Percentiles rank a stretch among this genome's conserved stretches.
Conservation (phyloP, 768 basidiomycete genomes). For the Serendipita sp. region DNA sequence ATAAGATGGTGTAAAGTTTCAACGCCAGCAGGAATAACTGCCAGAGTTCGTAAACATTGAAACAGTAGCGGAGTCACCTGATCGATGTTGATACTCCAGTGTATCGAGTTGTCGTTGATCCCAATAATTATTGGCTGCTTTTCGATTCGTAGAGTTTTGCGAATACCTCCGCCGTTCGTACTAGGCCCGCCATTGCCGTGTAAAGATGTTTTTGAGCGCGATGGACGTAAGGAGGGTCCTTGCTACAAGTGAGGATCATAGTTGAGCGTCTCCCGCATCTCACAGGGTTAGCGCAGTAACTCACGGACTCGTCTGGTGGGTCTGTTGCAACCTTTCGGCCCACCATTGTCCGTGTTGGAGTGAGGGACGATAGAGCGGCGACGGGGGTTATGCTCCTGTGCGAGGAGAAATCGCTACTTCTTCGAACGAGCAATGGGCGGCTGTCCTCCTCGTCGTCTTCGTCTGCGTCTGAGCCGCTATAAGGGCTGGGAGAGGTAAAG, state of each 20-base stretch:
- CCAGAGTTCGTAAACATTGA: background rate
- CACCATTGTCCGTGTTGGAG: background rate
- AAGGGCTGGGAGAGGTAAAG: background rate
- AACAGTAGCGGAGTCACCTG: background rate
- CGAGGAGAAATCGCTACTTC: background rate
- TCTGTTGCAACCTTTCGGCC: background rate
- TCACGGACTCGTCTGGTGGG: background rate
- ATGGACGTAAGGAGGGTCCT: background rate
- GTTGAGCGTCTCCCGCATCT: background rate
- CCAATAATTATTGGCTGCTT: background rate
- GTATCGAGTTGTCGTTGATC: background rate
- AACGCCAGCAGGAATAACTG: background rate
- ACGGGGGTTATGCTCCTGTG: background rate
- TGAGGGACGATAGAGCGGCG: background rate
- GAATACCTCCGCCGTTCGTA: background rate
- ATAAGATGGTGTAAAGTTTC: background rate
- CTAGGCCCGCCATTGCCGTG: background rate
- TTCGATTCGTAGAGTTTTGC: background rate
- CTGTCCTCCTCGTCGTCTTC: background rate
- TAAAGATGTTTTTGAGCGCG: background rate
- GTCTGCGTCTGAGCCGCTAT: constrained; percentile 6
- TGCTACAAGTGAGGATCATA: background rate
- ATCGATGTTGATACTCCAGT: background rate
- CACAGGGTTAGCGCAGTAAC: background rate
- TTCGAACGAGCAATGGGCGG: background rate